Evolutionary conservation across 148 eudicot genomes (phyloP), one percentile per base, ranked within the genome.

Genomic region (Polygonum aviculare): DNA sequence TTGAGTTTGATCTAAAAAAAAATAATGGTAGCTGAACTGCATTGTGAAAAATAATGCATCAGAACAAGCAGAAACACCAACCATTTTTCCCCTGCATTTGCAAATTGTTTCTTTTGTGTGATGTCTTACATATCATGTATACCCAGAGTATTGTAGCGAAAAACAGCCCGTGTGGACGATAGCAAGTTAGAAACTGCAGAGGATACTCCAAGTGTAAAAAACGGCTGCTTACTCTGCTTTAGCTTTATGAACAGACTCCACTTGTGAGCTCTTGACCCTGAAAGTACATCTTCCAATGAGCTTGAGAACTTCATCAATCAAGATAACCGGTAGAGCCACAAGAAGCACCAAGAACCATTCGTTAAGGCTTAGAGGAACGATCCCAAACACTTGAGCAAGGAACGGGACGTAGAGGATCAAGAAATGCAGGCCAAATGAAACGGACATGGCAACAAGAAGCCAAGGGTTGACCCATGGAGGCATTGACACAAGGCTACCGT

Each of bases 401-500:
- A 90, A 85, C 3, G 94, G 94, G 50, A 90, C 90, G 44, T 88
- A 88, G 69, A 90, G 86, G 81, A 90, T 90, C 85, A 90, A 62
- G 78, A 90, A 90, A 74, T 90, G 94, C 79, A 90, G 76, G 50
- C 91, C 93, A 70, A 90, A 90, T 14, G 94, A 90, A 78, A 88
- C 80, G 2, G 90, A 90, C 91, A 88, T 90, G 12, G 94, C 94
- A 72, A 86, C 36, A 65, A 88, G 88, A 26, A 90, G 88, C 84
- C 84, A 90, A 11, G 94, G 94, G 80, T 90, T 90, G 73, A 86
- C 91, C 94, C 94, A 90, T 36, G 94, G 94, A 26, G 94, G 94
- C 94, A 90, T 88, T 26, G 90, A 74, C 75, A 90, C 70, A 41
- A 90, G 88, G 75, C 91, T 90, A 9, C 87, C 90, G 51, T 90